Conservation (phyloP, 139 green algal species). For the Chlorella sp. region DNA sequence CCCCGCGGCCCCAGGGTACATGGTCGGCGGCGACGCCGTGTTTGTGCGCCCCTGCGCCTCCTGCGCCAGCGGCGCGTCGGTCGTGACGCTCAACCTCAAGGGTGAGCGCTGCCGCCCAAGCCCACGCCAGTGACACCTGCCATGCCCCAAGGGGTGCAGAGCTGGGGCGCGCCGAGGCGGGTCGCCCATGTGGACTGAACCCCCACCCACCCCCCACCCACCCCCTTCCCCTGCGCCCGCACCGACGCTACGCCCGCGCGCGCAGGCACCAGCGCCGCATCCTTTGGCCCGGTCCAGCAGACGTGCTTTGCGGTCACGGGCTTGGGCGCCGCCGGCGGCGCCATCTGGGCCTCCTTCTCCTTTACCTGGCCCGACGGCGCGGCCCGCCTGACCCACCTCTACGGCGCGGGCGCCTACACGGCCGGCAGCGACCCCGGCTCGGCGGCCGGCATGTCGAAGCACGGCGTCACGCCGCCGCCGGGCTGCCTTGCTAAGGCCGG, state of each 20-base stretch:
- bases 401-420: neutral
- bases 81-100: neutral
- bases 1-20: neutral
- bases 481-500: neutral
- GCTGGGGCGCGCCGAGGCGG: no score
- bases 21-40: neutral
- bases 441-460: neutral
- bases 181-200: neutral
- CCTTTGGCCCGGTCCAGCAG: neutral
- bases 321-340: neutral
- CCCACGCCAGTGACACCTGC: no score
- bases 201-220: no score
- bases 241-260: neutral
- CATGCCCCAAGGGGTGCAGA: no score
- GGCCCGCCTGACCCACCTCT: neutral
- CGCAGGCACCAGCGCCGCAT: neutral
- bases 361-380: neutral
- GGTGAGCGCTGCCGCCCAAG: neutral
- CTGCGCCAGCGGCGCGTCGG: neutral
- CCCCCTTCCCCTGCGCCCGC: neutral
- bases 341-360: neutral
- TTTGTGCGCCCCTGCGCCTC: constrained; percentile 6
- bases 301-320: neutral
- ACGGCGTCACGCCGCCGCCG: neutral
- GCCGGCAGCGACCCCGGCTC: neutral